phyloP scores from a whole-genome alignment of 495 filamentous ascomycete species.

The Thermochaetoides thermophila region DNA sequence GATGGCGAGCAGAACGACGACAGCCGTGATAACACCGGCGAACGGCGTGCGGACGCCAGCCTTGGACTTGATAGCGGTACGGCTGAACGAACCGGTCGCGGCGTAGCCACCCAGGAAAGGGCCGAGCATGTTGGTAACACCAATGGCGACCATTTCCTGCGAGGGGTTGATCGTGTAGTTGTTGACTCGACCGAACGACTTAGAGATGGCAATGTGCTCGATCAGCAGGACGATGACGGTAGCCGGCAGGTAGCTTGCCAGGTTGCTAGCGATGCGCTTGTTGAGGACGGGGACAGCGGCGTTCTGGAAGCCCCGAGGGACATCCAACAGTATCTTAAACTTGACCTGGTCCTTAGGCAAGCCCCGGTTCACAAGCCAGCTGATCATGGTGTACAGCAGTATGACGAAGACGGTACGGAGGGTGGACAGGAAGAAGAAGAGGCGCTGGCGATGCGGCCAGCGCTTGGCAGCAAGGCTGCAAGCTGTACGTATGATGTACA shows the following conservation, averaged over 20 bases:
- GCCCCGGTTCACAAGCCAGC: slow-evolving; percentile 60
- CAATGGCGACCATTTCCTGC: slow-evolving; percentile 92
- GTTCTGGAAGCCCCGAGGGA: slow-evolving; percentile 74
- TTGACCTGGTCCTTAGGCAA: slow-evolving; percentile 30
- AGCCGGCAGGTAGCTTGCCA: slow-evolving; percentile 21
- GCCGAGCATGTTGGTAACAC: slow-evolving; percentile 78
- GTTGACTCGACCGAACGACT: slow-evolving; percentile 92
- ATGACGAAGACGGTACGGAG: slow-evolving; percentile 87
- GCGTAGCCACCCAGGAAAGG: slow-evolving; percentile 93
- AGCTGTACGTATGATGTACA: slow-evolving; percentile 63
- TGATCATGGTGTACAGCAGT: slow-evolving; percentile 83
- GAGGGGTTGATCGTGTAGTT: slow-evolving; percentile 98
- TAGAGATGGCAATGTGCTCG: slow-evolving; percentile 94
- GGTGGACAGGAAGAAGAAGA: slow-evolving; percentile 81
- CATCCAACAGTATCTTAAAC: slow-evolving; percentile 55
- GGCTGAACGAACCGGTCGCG: slow-evolving; percentile 90
- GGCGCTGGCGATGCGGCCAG: slow-evolving; percentile 52
- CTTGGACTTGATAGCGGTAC: slow-evolving; percentile 96
- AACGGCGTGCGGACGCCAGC: slow-evolving; percentile 90
- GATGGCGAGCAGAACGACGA: slow-evolving; percentile 85
- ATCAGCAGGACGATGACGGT: slow-evolving; percentile 85
- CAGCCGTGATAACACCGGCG: slow-evolving; percentile 77
- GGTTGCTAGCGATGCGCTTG: slow-evolving; percentile 15
- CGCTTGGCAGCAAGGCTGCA: slow-evolving; percentile 57
- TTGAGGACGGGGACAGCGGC: slow-evolving; percentile 64